Evolutionary conservation across 2,329 filamentous ascomycete genomes (phyloP), one percentile per base, ranked within the genome.

Genomic region (Ceratocystis smalleyi): DNA sequence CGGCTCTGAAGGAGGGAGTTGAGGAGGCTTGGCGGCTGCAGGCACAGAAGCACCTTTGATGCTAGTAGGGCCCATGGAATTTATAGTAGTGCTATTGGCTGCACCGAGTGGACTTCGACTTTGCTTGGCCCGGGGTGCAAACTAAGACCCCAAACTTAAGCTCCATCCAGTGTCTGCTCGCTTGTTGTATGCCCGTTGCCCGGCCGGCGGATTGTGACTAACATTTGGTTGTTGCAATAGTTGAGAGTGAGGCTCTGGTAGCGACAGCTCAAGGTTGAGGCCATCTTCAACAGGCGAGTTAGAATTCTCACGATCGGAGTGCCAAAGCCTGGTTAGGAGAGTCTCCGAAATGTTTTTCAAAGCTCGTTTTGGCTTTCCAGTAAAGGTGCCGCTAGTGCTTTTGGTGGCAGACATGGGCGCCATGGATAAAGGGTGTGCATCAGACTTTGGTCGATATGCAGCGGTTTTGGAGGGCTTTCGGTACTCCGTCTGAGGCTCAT

Each of bases 131-230:
- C 54, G 55, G 62, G 62, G 54, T 30, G 51, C 51, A 45, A 64
- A 64, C 62, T 59, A 64, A 32, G 62, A 47, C 40, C 62, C 62
- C 62, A 64, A 54, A 47, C 51, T 64, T 43, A 64, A 47, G 22
- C 62, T 24, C 62, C 62, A 64, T 24, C 30, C 43, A 17, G 62
- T 59, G 54, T 64, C 62, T 47, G 24, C 62, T 64, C 54, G 51
- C 51, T 49, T 64, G 51, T 24, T 24, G n/a, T 32, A 27, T 24
- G 19, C 62, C 55, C 43, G 45, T 45, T 32, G 8, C 15, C 22
- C 7, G 17, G 24, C 17, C 22, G 24, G 32, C 2, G 40, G 1
- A 32, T 59, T 35, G 8, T 59, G 40, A 43, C 7, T 43, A 27
- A 24, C 7, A 15, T 30, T 43, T 51, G 17, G 30, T 22, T 6